Evolutionary conservation across 345 rosid genomes (phyloP), one percentile per base, ranked within the genome.

Genomic region (Toxicodendron radicans): DNA sequence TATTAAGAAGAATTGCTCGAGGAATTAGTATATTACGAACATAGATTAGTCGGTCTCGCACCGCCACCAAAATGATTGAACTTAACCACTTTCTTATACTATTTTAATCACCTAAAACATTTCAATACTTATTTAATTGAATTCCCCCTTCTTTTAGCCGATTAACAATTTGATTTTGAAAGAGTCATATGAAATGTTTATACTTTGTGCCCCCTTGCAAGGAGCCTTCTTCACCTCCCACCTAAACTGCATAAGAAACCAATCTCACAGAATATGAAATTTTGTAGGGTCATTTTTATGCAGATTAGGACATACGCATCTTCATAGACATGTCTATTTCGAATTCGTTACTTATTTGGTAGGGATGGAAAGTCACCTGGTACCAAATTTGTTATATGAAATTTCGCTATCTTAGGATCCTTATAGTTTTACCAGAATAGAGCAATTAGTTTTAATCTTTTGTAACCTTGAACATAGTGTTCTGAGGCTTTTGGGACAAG

Each of bases 41-140:
- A 68, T 48, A 43, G 43, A 27, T 30, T 30, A 17, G 66, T 65
- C 66, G 21, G 77, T 48, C 72, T 48, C 27, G 69, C 77, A 70
- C 51, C 32, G 66, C 64, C 68, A 18, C 62, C 68, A 23, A 66
- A 20, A 72, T 57, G n/a, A 72, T 67, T 32, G 51, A 81, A 54
- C 70, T 20, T 48, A 65, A 45, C 66, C 33, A 71, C 70, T 71
- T 62, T 30, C 2, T 4, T 23, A 48, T 5, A 35, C 8, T 20
- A 23, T 52, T 21, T 8, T 32, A 71, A 64, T 51, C 59, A 56
- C 24, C 70, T 27, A 27, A 30, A 12, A 49, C 6, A 27, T 17
- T 3, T 61, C 46, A 24, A 10, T 43, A 46, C 30, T 45, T 45
- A n/a, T 7, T 27, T 45, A 43, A 45, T 70, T 14, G 9, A 18